Evolutionary conservation across 176 grass and related monocot species (phyloP), one percentile per base, ranked within the genome.

Genomic region (Bonia amplexicaulis): DNA sequence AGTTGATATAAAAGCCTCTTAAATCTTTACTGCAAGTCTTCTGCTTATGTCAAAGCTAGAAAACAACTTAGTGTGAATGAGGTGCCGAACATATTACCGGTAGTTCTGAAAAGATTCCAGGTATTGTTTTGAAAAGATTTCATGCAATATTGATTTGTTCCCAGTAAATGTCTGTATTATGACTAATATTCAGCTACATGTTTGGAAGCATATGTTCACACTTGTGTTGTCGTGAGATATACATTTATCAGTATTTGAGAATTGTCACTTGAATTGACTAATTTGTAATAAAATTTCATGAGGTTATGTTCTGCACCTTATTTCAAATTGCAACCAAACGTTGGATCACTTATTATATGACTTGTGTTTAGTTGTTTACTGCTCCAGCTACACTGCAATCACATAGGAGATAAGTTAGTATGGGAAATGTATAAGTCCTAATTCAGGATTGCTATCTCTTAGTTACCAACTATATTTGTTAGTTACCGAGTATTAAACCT

Each of bases 31-130:
- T n/a, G n/a, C n/a, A n/a, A n/a, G n/a, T n/a, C n/a, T n/a, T n/a
- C n/a, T n/a, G n/a, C n/a, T n/a, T n/a, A n/a, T n/a, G n/a, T n/a
- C n/a, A n/a, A 87, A 91, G 97, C 97, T 76, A 94, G 93, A 82
- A 99, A 99, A 66, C 88, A 99, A 54, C 65, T 99, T 71, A 99
- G 91, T 35, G 84, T 99, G 64, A 93, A 99, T 91, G 97, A 96
- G 86, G 97, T 99, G 81, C 97, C 97, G 31, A 99, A 96, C 84
- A 94, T 99, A 91, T 89, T 99, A 91, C 96, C 97, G 37, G 90
- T 96, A 83, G 97, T 99, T 80, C 90, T 96, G 57, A 99, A 99
- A 94, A 96, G 97, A 88, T 99, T 99, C 76, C 77, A 96, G 97
- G 97, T 99, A 82, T 49, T 83, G 25, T 73, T 33, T 39, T 62